Percentiles rank a stretch among this genome's conserved stretches.
These are phyloP conservation scores for Santalum album DNA, from an alignment of 164 flowering plant genomes.

Conservation along the genomic window DNA sequence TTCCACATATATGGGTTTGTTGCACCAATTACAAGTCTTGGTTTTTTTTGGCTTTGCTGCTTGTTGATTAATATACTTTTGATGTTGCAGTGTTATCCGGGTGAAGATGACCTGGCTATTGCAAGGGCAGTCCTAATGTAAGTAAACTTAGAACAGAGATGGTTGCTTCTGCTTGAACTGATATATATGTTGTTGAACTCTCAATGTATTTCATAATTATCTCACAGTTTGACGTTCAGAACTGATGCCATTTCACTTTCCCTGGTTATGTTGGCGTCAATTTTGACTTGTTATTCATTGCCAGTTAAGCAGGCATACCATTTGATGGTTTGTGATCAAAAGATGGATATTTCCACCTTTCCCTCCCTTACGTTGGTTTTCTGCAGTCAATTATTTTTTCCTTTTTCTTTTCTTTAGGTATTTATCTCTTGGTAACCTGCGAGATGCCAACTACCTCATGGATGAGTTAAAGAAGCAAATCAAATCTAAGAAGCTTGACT, in stretches of 20 bases:
- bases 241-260: too few relatives aligned
- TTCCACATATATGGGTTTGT: too few relatives aligned
- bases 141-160: slow-evolving; percentile 17
- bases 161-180: background rate
- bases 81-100: slow-evolving; percentile 88
- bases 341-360: too few relatives aligned
- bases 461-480: slow-evolving; percentile 66
- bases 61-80: slow-evolving; percentile 9
- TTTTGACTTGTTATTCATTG: too few relatives aligned
- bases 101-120: slow-evolving; percentile 96
- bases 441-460: slow-evolving; percentile 85
- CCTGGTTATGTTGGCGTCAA: too few relatives aligned
- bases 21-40: too few relatives aligned
- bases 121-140: slow-evolving; percentile 82
- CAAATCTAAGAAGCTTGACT: slow-evolving; percentile 32
- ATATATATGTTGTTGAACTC: too few relatives aligned
- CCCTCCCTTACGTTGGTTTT: background rate
- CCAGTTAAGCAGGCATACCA: too few relatives aligned
- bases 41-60: too few relatives aligned
- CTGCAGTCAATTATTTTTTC: background rate
- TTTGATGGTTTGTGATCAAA: too few relatives aligned
- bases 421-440: slow-evolving; percentile 57
- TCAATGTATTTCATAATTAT: too few relatives aligned
- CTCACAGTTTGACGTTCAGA: too few relatives aligned
- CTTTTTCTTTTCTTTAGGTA: slow-evolving; percentile 37